Evolutionary conservation across 371 early-diverging fungal genomes (phyloP).

Genomic region (Thermomucor indicae-seudaticae): DNA sequence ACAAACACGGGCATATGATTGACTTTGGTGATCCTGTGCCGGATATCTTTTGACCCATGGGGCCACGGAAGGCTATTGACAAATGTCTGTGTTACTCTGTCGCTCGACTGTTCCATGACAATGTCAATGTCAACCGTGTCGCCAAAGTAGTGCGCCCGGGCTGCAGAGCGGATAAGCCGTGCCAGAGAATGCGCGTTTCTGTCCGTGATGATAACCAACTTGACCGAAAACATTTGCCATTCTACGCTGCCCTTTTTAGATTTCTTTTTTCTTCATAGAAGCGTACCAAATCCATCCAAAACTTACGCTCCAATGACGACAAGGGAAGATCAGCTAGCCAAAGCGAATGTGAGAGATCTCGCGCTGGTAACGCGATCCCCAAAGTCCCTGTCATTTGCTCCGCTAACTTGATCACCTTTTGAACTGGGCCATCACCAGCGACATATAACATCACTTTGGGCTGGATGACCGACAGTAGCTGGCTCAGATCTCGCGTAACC

Average conservation of each 20-base stretch:
- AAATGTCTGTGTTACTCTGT: conserved; percentile 43
- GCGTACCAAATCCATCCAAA: neutral
- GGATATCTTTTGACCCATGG: conserved; percentile 43
- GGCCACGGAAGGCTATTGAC: conserved; percentile 49
- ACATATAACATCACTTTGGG: conserved; percentile 26
- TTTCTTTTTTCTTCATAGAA: neutral
- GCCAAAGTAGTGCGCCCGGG: conserved; percentile 49
- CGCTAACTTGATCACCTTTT: conserved; percentile 8
- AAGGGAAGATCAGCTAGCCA: conserved; percentile 55
- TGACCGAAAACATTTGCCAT: conserved; percentile 52
- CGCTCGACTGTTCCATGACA: conserved; percentile 52
- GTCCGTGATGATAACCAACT: conserved; percentile 51
- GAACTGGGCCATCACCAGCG: conserved; percentile 1
- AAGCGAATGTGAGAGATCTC: conserved; percentile 39
- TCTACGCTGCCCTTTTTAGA: conserved; percentile 20
- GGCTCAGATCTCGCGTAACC: conserved; percentile 10
- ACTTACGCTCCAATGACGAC: conserved; percentile 47
- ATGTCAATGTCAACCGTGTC: conserved; percentile 52
- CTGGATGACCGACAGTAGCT: conserved; percentile 10
- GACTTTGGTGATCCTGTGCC: conserved; percentile 52
- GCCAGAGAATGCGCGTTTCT: conserved; percentile 49
- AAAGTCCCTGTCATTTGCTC: conserved; percentile 19
- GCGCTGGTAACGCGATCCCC: conserved; percentile 38
- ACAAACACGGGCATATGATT: conserved; percentile 54
- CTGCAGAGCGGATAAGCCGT: conserved; percentile 46